These are phyloP conservation scores for Coemansia sp. DNA, from an alignment of 192 early-diverging fungal species.

Conservation along the genomic window DNA sequence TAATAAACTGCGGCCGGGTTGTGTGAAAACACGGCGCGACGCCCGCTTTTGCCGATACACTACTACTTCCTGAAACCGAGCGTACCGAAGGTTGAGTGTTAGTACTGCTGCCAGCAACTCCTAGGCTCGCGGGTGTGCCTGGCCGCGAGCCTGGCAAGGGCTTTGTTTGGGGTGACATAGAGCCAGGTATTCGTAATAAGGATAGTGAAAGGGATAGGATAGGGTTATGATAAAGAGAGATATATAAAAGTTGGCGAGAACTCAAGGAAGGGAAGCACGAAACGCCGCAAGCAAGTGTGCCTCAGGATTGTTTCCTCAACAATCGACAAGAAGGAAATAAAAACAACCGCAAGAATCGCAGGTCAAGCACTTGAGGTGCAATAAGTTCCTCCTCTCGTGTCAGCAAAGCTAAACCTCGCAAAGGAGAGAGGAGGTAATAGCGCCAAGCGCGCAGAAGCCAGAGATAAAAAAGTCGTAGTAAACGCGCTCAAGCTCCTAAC, in stretches of 20 bases:
- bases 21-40: constrained; percentile 53
- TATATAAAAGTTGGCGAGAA: constrained; percentile 3
- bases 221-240: constrained; percentile 6
- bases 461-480: not conserved
- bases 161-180: constrained; percentile 35
- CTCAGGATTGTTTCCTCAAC: constrained; percentile 2
- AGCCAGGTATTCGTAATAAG: not conserved
- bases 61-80: constrained; percentile 50
- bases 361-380: not conserved
- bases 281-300: not conserved
- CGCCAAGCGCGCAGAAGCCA: not conserved
- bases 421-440: not conserved
- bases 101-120: constrained; percentile 23
- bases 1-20: constrained; percentile 53
- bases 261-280: not conserved
- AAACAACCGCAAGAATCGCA: constrained; percentile 5
- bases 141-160: constrained; percentile 20
- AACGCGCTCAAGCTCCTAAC: not conserved
- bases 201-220: not conserved
- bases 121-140: constrained; percentile 29
- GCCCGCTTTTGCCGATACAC: constrained; percentile 29
- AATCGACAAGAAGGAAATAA: not conserved
- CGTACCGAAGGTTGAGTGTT: constrained; percentile 23
- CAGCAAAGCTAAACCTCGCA: not conserved
- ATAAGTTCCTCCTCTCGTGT: not conserved